Evolutionary conservation across 257 asterid genomes (phyloP).

Genomic region (Fraxinus excelsior): DNA sequence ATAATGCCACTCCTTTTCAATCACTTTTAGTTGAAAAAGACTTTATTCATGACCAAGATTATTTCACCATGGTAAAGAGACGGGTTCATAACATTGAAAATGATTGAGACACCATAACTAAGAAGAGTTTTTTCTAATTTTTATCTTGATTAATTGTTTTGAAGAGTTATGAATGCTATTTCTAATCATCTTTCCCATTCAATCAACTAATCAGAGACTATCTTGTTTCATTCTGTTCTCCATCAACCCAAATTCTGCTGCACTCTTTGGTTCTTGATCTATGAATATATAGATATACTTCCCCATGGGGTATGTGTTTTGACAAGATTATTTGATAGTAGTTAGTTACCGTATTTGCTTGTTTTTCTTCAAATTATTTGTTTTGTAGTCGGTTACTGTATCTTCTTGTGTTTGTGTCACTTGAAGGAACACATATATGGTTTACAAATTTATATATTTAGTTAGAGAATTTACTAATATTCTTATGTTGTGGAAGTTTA

Average conservation of each 20-base stretch:
- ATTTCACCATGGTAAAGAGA: background rate
- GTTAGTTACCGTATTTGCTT: background rate
- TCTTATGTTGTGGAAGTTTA: slow-evolving; percentile 9
- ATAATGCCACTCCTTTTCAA: background rate
- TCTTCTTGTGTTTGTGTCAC: background rate
- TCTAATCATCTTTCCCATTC: background rate
- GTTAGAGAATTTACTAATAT: background rate
- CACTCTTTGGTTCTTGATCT: background rate
- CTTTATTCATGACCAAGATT: background rate
- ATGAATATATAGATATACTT: slow-evolving; percentile 14
- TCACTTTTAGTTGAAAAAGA: background rate
- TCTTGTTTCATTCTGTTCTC: background rate
- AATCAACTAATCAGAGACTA: background rate
- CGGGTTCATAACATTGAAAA: background rate
- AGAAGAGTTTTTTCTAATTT: background rate
- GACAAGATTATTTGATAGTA: background rate
- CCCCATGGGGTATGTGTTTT: slow-evolving; percentile 9
- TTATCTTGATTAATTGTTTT: background rate
- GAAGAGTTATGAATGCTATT: background rate
- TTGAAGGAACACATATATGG: background rate
- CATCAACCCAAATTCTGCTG: slow-evolving; percentile 5
- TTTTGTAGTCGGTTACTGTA: background rate
- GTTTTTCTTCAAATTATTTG: background rate
- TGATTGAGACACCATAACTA: background rate
- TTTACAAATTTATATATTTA: background rate